Evolutionary conservation across 2,329 filamentous ascomycete genomes (phyloP).

Genomic region (Elsinoe arachidis): DNA sequence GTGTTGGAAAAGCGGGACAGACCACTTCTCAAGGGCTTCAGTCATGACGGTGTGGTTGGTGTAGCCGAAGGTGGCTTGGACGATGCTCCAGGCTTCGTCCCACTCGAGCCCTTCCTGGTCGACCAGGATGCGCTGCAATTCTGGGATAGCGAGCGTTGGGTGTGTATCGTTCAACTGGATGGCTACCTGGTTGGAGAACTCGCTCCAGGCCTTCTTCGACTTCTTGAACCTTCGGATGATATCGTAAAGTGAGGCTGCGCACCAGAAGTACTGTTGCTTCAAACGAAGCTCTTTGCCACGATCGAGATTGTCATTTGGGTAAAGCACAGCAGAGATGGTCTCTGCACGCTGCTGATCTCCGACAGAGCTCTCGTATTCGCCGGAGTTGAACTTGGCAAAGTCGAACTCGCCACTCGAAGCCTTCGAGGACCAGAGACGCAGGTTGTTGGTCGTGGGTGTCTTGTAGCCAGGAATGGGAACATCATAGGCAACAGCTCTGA

Average conservation of each 20-base stretch:
- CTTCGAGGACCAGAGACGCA: slow-evolving; percentile 95
- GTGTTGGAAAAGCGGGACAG: slow-evolving; percentile 83
- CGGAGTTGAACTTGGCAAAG: slow-evolving; percentile 98
- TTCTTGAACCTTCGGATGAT: slow-evolving; percentile 99
- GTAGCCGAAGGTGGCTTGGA: slow-evolving; percentile 69
- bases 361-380: slow-evolving; percentile 95
- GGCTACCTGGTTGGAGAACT: slow-evolving; percentile 89
- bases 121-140: slow-evolving; percentile 84
- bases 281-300: slow-evolving; percentile 92
- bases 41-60: slow-evolving; percentile 98
- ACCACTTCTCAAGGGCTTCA: slow-evolving; percentile 97
- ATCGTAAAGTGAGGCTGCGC: slow-evolving; percentile 88
- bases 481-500: slow-evolving; percentile 88
- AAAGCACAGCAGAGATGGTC: slow-evolving; percentile 94
- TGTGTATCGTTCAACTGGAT: slow-evolving; percentile 99
- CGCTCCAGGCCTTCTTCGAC: slow-evolving; percentile 78
- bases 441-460: slow-evolving; percentile 88
- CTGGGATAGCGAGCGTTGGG: slow-evolving; percentile 89
- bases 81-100: slow-evolving; percentile 79
- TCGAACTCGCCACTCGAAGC: slow-evolving; percentile 95
- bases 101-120: slow-evolving; percentile 87
- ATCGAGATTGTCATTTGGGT: slow-evolving; percentile 86
- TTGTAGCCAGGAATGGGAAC: slow-evolving; percentile 78
- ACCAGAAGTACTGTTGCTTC: slow-evolving; percentile 99
- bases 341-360: slow-evolving; percentile 98